Evolutionary conservation across 2,329 filamentous ascomycete genomes (phyloP).

Genomic region (Fusarium nematophilum): DNA sequence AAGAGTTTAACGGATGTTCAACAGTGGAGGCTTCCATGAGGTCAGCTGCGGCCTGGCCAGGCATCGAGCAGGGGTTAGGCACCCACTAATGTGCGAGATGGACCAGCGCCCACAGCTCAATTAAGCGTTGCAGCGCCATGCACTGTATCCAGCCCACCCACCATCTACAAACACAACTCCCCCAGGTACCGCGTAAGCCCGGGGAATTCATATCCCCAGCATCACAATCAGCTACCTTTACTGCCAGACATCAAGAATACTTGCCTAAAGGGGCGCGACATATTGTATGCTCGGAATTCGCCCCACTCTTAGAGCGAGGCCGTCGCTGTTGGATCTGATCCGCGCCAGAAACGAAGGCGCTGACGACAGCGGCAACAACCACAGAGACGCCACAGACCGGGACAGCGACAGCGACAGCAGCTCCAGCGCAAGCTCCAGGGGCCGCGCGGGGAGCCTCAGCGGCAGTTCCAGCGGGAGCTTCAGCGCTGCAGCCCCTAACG

Average conservation of each 20-base stretch:
- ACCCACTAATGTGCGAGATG: conserved; percentile 1
- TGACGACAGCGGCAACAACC: conserved; percentile 32
- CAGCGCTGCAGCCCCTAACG: conserved; percentile 36
- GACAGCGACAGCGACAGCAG: conserved; percentile 13
- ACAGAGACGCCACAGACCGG: conserved; percentile 6
- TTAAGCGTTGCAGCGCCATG: not conserved
- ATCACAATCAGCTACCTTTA: conserved; percentile 4
- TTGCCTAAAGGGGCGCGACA: conserved; percentile 23
- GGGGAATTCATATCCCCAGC: not conserved
- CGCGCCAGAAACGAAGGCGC: conserved; percentile 49
- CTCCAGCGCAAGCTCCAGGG: conserved; percentile 10
- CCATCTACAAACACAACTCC: conserved; percentile 1
- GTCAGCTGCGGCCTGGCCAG: not conserved
- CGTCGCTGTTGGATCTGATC: conserved; percentile 64
- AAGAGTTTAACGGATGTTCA: too few species aligned
- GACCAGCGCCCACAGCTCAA: conserved; percentile 9
- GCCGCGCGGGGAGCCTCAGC: conserved; percentile 10
- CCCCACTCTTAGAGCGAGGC: conserved; percentile 62
- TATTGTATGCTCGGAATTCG: conserved; percentile 63
- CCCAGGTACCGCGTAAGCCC: conserved; percentile 3
- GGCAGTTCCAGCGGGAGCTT: conserved; percentile 27
- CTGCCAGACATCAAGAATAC: conserved; percentile 11
- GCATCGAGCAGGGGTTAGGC: conserved; percentile 10
- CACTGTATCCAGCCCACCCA: not conserved
- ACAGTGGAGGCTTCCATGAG: too few species aligned